Conservation (phyloP, 1,139 yeast species). For the Yamadazyma friedrichii region DNA sequence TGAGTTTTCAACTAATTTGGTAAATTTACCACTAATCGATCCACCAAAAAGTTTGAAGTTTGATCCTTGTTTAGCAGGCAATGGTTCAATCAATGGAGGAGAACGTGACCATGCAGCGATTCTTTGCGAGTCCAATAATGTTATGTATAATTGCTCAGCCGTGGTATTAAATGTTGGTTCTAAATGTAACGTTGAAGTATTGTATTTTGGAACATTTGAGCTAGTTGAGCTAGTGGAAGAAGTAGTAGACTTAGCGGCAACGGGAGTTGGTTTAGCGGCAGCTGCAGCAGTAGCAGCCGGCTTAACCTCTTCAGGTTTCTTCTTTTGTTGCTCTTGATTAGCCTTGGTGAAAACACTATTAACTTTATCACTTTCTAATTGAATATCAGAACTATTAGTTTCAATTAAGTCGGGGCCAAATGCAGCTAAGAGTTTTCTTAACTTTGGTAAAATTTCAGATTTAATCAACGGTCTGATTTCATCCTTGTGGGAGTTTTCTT, state of each 20-base stretch:
- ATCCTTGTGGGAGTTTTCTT: slow-evolving; percentile 54
- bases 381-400: slow-evolving; percentile 83
- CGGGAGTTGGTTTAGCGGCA: slow-evolving; percentile 3
- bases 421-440: slow-evolving; percentile 55
- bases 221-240: slow-evolving; percentile 16
- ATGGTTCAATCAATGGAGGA: slow-evolving; percentile 53
- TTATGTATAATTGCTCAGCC: slow-evolving; percentile 77
- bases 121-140: slow-evolving; percentile 72
- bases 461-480: slow-evolving; percentile 56
- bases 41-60: slow-evolving; percentile 80
- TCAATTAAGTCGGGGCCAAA: slow-evolving; percentile 79
- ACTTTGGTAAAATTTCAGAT: slow-evolving; percentile 61
- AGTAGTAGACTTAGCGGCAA: background rate
- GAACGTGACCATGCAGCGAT: slow-evolving; percentile 91
- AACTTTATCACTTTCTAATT: slow-evolving; percentile 64
- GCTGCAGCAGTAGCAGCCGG: slow-evolving; percentile 14
- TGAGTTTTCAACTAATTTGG: slow-evolving; percentile 56
- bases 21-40: slow-evolving; percentile 72
- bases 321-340: slow-evolving; percentile 42
- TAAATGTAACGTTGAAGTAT: slow-evolving; percentile 75
- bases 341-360: slow-evolving; percentile 65
- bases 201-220: slow-evolving; percentile 54
- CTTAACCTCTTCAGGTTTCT: slow-evolving; percentile 3
- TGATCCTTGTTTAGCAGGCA: slow-evolving; percentile 59
- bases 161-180: slow-evolving; percentile 84